Evolutionary conservation across 805 yeast species (phyloP), one percentile per base, ranked within the genome.

Genomic region (Candida stauntonica): DNA sequence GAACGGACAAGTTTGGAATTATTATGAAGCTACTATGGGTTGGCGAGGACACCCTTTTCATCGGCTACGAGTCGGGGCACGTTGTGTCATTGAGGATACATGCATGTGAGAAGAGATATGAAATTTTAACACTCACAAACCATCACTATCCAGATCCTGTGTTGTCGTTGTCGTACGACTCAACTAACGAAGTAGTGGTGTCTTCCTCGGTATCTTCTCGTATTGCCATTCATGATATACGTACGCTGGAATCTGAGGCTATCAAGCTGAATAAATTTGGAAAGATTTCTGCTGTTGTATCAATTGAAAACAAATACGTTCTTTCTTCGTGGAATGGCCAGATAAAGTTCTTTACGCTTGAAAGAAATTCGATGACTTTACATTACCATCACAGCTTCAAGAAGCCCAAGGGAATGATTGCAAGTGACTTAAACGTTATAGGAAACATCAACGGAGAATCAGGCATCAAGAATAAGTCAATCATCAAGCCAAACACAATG

Each of bases 51-150:
- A 39, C 58, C 1, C 51, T 77, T 14, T 58, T 59, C 14, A 64
- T 81, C 5, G 95, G 94, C 1, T 86, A 73, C 52, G 95, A 86
- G 55, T 79, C 84, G 14, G 95, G 95, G 0, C 79, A 75, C 48
- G 67, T 77, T 6, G 60, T 62, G 1, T 49, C 60, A 1, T 62
- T 53, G 20, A 35, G 24, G 7, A 11, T 21, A 11, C 47, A 11
- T 21, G 72, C 4, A 29, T 51, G 13, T n/a, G 30, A 12, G 34
- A 35, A 4, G n/a, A 20, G 1, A 31, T 43, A 20, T 19, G 23
- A 40, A 13, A 36, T 55, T 1, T n/a, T 41, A 12, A 29, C 48
- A 1, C 48, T 53, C 24, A 24, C 42, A 8, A 42, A 48, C 26
- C 47, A 54, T 4, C 79, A 75, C 44, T 54, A 50, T 8, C 86